These are phyloP conservation scores for barley (Hordeum vulgare) DNA, from an alignment of 176 grass and related monocot species.

Conservation along the genomic window MorexV3_pseudomolecules_assembly NC_058522.1:65561329-65561828, in stretches of 20 bases:
- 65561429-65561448: background rate
- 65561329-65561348: background rate
- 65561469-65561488: background rate
- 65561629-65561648: slow-evolving; percentile 18
- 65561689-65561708: slow-evolving; percentile 1
- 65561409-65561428: background rate
- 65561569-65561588: background rate
- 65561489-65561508: background rate
- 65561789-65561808: slow-evolving; percentile 29
- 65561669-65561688: slow-evolving; percentile 25
- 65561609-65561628: background rate
- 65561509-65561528: background rate
- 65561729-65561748: slow-evolving; percentile 18
- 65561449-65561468: background rate
- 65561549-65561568: background rate
- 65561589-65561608: background rate
- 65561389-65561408: background rate
- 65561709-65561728: slow-evolving; percentile 8
- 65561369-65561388: background rate
- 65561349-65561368: background rate
- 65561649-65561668: slow-evolving; percentile 8
- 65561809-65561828: background rate
- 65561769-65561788: slow-evolving; percentile 20
- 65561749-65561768: slow-evolving; percentile 24
- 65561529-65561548: background rate